Conservation (phyloP, 768 basidiomycete genomes). For the Xerocomus brunneocitrinus region DNA sequence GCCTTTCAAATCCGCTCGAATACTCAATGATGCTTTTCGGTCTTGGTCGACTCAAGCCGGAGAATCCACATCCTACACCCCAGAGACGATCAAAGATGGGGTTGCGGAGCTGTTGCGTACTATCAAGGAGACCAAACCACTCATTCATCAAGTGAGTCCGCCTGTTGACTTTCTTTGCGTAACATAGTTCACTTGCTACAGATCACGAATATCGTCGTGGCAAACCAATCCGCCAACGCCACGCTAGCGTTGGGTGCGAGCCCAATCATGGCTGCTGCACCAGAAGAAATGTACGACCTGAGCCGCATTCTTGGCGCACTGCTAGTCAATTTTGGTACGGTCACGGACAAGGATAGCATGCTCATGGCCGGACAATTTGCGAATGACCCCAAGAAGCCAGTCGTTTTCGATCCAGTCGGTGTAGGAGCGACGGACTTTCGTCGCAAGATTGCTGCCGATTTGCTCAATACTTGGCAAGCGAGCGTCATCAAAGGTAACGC, state of each 20-base stretch:
- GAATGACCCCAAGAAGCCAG: constrained; percentile 64
- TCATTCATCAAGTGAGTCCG: constrained; percentile 72
- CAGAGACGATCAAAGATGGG: constrained; percentile 36
- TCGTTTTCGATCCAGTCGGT: constrained; percentile 91
- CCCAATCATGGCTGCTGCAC: constrained; percentile 90
- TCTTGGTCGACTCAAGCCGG: constrained; percentile 14
- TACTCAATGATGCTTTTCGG: constrained; percentile 39
- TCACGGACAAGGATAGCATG: constrained; percentile 71
- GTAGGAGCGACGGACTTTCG: constrained; percentile 78
- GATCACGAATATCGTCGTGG: constrained; percentile 89
- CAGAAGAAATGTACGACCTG: constrained; percentile 79
- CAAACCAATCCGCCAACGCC: constrained; percentile 85
- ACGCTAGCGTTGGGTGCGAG: constrained; percentile 85
- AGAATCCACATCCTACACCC: constrained; percentile 25
- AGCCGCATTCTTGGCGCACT: constrained; percentile 60
- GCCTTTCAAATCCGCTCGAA: constrained; percentile 49
- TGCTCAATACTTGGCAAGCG: constrained; percentile 76
- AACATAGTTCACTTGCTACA: constrained; percentile 26
- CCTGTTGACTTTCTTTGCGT: not conserved
- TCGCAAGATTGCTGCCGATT: constrained; percentile 49
- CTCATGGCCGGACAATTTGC: constrained; percentile 65
- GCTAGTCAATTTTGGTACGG: constrained; percentile 85
- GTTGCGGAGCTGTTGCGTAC: constrained; percentile 48
- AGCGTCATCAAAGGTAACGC: constrained; percentile 95
- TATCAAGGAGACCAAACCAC: constrained; percentile 53